Evolutionary conservation across 495 filamentous ascomycete genomes (phyloP).

Genomic region (Ascobolus immersus): DNA sequence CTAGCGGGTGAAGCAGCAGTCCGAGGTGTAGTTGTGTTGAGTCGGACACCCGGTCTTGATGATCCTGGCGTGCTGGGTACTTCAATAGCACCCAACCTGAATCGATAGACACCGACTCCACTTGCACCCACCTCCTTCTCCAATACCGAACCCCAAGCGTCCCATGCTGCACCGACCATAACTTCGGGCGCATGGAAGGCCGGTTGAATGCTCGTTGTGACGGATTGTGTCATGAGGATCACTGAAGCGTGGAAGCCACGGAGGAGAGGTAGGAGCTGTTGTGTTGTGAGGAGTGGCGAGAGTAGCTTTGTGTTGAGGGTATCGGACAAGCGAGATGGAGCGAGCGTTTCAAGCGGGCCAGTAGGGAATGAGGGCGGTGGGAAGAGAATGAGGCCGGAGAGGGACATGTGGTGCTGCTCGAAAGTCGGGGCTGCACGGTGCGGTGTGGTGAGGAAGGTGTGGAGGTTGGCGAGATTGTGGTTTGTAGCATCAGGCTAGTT

Average conservation of each 20-base stretch:
- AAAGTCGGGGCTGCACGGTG: conserved; percentile 46
- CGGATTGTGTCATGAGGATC: conserved; percentile 58
- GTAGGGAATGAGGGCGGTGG: conserved; percentile 44
- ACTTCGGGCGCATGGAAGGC: conserved; percentile 70
- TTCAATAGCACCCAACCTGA: conserved; percentile 76
- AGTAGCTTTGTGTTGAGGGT: conserved; percentile 77
- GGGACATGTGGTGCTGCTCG: conserved; percentile 42
- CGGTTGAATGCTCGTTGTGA: conserved; percentile 56
- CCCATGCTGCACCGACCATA: conserved; percentile 47
- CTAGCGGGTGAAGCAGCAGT: conserved; percentile 4
- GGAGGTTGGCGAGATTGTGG: conserved; percentile 38
- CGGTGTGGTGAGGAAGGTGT: conserved; percentile 38
- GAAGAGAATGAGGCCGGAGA: conserved; percentile 57
- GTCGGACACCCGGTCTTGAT: conserved; percentile 6
- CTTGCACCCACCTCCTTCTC: conserved; percentile 45
- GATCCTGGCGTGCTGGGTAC: conserved; percentile 15
- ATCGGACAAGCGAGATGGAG: conserved; percentile 60
- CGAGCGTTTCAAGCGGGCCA: conserved; percentile 56
- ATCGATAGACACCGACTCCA: conserved; percentile 51
- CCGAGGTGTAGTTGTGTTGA: conserved; percentile 1
- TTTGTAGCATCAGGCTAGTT: conserved; percentile 24
- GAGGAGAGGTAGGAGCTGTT: conserved; percentile 64
- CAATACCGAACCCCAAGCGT: conserved; percentile 52
- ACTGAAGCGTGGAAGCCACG: conserved; percentile 35
- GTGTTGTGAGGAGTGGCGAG: conserved; percentile 63